Percentiles rank a stretch among this genome's conserved stretches.
Conservation (phyloP, 495 filamentous ascomycete genomes). For the Xylaria acuta region DNA sequence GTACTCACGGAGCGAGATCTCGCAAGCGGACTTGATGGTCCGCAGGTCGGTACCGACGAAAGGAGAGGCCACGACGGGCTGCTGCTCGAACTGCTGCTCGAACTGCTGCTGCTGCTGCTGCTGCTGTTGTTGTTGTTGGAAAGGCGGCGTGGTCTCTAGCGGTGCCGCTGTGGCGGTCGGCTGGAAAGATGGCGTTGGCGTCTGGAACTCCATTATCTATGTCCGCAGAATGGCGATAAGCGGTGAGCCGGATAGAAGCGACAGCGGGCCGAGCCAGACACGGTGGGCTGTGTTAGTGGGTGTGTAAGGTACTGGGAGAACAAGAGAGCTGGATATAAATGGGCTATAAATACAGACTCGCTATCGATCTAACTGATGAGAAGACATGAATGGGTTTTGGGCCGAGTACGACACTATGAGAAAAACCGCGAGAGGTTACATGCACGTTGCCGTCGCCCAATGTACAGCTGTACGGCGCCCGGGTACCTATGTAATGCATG, state of each 20-base stretch:
- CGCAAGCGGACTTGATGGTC: conserved; percentile 35
- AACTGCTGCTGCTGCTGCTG: not conserved
- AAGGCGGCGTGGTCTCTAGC: not conserved
- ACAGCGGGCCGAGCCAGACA: not conserved
- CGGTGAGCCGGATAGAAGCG: not conserved
- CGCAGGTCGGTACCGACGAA: conserved; percentile 27
- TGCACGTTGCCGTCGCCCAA: conserved; percentile 10
- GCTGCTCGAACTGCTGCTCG: not conserved
- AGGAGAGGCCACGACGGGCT: not conserved
- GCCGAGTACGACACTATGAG: not conserved
- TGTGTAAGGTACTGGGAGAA: not conserved
- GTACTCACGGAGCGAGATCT: conserved; percentile 47
- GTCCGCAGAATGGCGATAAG: not conserved
- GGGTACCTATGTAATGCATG: conserved; percentile 11
- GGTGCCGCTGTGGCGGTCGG: not conserved
- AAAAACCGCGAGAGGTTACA: not conserved
- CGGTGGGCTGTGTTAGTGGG: not conserved
- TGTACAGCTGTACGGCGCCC: not conserved
- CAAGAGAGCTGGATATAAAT: not conserved
- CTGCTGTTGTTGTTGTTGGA: not conserved
- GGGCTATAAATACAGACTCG: not conserved
- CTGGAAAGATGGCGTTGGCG: conserved; percentile 19
- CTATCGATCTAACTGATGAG: not conserved
- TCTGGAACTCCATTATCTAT: conserved; percentile 7
- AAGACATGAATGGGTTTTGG: not conserved